Conservation (phyloP, 352 stramenopile genomes). For the Phytophthora rubi region DNA sequence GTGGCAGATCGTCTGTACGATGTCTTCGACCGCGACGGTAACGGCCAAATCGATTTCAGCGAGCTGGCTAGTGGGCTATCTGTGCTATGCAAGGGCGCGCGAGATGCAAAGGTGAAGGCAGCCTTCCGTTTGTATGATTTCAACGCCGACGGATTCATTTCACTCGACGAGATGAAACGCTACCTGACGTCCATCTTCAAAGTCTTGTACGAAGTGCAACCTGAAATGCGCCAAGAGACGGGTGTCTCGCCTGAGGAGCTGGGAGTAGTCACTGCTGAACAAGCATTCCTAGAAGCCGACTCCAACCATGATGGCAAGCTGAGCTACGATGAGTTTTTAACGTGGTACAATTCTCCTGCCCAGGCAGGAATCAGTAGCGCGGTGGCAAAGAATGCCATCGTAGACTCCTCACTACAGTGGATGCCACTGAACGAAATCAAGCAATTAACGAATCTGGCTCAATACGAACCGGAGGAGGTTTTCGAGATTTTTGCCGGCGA, state of each 20-base stretch:
- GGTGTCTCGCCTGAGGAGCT: conserved; percentile 78
- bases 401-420: conserved; percentile 80
- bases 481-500: conserved; percentile 88
- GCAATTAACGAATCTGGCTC: conserved; percentile 79
- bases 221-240: conserved; percentile 69
- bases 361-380: conserved; percentile 72
- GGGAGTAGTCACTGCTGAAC: conserved; percentile 79
- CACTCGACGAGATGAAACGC: conserved; percentile 85
- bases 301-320: conserved; percentile 81
- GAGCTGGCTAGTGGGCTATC: conserved; percentile 86
- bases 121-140: conserved; percentile 89
- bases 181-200: conserved; percentile 91
- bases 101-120: conserved; percentile 84
- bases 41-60: conserved; percentile 86
- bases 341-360: conserved; percentile 82
- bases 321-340: conserved; percentile 89
- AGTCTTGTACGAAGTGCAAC: conserved; percentile 86
- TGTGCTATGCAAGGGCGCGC: conserved; percentile 82
- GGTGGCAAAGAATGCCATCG: conserved; percentile 73
- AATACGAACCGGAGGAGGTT: conserved; percentile 82
- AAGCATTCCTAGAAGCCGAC: conserved; percentile 88
- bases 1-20: conserved; percentile 79
- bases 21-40: conserved; percentile 80
- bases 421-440: conserved; percentile 87
- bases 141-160: conserved; percentile 87